Evolutionary conservation across 2,329 filamentous ascomycete species (phyloP).

Genomic region (Ceratocystis ficicola): DNA sequence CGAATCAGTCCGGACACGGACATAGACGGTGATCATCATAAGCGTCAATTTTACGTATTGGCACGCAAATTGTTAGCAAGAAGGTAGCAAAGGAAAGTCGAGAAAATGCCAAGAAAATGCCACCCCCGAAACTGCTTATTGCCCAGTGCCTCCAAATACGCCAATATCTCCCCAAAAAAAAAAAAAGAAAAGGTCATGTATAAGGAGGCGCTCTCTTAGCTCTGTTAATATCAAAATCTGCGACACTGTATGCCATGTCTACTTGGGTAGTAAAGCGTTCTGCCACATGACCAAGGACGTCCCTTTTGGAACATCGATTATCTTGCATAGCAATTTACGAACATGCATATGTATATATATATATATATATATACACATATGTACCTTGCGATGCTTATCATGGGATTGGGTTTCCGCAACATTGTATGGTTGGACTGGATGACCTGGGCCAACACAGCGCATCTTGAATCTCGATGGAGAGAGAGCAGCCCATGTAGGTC

Average conservation of each 20-base stretch:
- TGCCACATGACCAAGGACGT: background rate
- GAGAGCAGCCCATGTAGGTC: background rate
- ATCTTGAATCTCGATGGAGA: background rate
- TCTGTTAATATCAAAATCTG: background rate
- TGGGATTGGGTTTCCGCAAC: background rate
- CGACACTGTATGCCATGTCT: background rate
- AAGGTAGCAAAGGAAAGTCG: background rate
- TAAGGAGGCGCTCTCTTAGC: background rate
- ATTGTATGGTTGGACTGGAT: background rate
- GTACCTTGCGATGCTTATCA: background rate
- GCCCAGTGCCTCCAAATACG: background rate
- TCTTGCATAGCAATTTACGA: no score
- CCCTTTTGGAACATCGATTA: background rate
- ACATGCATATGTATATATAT: no score
- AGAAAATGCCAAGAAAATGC: background rate
- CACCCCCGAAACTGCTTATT: background rate
- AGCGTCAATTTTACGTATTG: background rate
- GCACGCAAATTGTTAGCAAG: background rate
- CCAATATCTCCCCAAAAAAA: background rate
- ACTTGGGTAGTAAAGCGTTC: background rate
- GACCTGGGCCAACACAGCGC: background rate
- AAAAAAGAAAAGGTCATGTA: background rate
- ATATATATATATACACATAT: no score
- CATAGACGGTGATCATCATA: background rate
- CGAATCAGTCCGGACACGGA: background rate